These are phyloP conservation scores for Ceratobasidium sp. DNA, from an alignment of 1,284 basidiomycete species.

Conservation along the genomic window DNA sequence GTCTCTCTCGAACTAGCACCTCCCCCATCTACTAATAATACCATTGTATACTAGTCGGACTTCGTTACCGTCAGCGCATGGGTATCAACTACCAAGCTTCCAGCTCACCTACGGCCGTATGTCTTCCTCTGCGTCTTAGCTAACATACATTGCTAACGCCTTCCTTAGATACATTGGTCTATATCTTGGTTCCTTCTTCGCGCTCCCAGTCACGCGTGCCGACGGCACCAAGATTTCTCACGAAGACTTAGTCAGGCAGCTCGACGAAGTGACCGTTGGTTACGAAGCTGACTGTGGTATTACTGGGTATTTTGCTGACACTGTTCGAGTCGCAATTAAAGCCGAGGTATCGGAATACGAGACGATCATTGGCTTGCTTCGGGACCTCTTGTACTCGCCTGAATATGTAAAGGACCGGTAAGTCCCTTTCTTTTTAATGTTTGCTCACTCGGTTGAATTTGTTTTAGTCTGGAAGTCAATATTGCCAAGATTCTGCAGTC, in stretches of 20 bases:
- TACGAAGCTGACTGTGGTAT: constrained; percentile 86
- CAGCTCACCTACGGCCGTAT: constrained; percentile 81
- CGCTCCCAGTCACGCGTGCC: constrained; percentile 82
- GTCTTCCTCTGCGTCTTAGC: constrained; percentile 54
- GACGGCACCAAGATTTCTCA: constrained; percentile 81
- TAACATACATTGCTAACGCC: constrained; percentile 8
- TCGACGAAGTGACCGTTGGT: constrained; percentile 92
- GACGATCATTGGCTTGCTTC: constrained; percentile 87
- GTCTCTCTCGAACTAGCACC: constrained; percentile 50
- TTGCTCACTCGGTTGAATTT: neutral
- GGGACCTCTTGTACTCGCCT: constrained; percentile 87
- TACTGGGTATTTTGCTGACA: constrained; percentile 79
- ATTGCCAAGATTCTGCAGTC: constrained; percentile 92
- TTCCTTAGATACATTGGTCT: constrained; percentile 76
- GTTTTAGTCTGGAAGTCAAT: constrained; percentile 80
- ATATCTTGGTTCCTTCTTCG: constrained; percentile 92
- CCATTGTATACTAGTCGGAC: constrained; percentile 74
- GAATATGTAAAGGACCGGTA: constrained; percentile 89
- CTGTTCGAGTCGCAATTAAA: constrained; percentile 83
- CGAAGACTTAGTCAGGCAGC: constrained; percentile 91
- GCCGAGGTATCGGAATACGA: constrained; percentile 88
- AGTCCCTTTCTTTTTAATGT: constrained; percentile 49
- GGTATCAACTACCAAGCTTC: constrained; percentile 80
- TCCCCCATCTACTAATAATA: constrained; percentile 21
- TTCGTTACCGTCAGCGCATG: constrained; percentile 88